phyloP scores from a whole-genome alignment of 768 basidiomycete genomes.

The Coprinellus micaceus region DNA sequence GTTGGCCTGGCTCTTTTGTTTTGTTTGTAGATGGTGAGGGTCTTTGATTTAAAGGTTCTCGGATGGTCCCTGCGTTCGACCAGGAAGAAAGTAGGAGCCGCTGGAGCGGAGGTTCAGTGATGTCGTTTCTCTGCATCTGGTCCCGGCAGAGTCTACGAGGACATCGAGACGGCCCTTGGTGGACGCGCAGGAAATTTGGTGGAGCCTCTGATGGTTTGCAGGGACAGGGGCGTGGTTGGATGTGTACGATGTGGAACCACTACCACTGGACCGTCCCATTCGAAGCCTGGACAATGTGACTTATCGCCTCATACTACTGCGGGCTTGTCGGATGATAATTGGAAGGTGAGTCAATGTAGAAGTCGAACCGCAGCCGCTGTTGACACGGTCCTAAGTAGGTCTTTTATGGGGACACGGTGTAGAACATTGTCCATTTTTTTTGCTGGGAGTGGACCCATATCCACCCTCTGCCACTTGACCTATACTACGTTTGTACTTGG shows the following conservation, averaged over 20 bases:
- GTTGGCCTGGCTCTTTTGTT: no score
- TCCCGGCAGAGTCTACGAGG: conserved; percentile 47
- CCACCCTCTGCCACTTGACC: no score
- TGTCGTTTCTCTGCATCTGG: conserved; percentile 59
- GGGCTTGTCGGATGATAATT: conserved; percentile 50
- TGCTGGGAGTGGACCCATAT: no score
- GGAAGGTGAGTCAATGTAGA: conserved; percentile 36
- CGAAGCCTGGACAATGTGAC: conserved; percentile 51
- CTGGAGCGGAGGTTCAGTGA: conserved; percentile 53
- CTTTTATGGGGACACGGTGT: conserved; percentile 53
- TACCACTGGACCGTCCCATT: conserved; percentile 53
- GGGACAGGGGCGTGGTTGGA: conserved; percentile 64
- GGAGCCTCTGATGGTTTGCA: no score
- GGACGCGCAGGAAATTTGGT: no score
- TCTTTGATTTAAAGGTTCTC: conserved; percentile 55
- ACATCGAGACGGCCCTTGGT: conserved; percentile 34
- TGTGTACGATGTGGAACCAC: conserved; percentile 65
- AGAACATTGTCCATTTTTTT: conserved; percentile 54
- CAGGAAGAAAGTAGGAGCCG: conserved; percentile 31
- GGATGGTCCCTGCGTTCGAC: conserved; percentile 70
- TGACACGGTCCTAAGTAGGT: conserved; percentile 24
- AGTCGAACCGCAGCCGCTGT: neutral
- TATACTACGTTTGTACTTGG: neutral
- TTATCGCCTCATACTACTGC: conserved; percentile 58
- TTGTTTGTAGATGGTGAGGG: conserved; percentile 50